Evolutionary conservation across 2,329 filamentous ascomycete species (phyloP).

Genomic region (Calonectria pseudoreteaudii): DNA sequence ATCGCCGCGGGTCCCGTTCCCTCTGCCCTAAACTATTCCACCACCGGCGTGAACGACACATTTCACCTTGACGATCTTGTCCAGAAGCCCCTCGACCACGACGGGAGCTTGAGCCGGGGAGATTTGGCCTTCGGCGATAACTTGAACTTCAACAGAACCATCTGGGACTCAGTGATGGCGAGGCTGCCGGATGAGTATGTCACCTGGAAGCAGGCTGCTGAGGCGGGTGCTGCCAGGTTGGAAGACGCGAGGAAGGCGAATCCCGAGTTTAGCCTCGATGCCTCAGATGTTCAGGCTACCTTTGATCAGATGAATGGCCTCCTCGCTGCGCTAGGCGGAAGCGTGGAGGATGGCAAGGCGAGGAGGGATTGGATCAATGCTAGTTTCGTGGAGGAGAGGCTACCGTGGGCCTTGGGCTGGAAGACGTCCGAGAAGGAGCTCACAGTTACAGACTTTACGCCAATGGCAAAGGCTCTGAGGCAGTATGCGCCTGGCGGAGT

Average conservation of each 20-base stretch:
- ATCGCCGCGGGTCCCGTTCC: neutral
- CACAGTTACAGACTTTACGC: neutral
- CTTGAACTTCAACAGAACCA: neutral
- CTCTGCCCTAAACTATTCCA: neutral
- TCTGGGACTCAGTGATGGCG: neutral
- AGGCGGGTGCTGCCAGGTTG: neutral
- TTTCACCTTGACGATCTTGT: neutral
- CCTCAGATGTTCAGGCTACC: neutral
- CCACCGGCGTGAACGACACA: neutral
- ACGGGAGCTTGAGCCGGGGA: neutral
- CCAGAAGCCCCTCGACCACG: neutral
- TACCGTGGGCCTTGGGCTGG: neutral
- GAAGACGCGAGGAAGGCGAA: constrained; percentile 1
- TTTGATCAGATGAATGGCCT: constrained; percentile 2
- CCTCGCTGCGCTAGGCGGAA: neutral
- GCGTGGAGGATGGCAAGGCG: constrained; percentile 1
- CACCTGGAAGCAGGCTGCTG: constrained; percentile 2
- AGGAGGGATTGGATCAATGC: constrained; percentile 1
- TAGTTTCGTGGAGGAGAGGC: constrained; percentile 1
- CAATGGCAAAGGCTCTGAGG: neutral
- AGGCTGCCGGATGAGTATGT: constrained; percentile 6
- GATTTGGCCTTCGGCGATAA: neutral
- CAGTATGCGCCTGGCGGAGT: neutral
- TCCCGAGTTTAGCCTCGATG: neutral
- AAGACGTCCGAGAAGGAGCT: constrained; percentile 5